Evolutionary conservation across 768 basidiomycete genomes (phyloP), one percentile per base, ranked within the genome.

Genomic region (Peribolospora baueri): DNA sequence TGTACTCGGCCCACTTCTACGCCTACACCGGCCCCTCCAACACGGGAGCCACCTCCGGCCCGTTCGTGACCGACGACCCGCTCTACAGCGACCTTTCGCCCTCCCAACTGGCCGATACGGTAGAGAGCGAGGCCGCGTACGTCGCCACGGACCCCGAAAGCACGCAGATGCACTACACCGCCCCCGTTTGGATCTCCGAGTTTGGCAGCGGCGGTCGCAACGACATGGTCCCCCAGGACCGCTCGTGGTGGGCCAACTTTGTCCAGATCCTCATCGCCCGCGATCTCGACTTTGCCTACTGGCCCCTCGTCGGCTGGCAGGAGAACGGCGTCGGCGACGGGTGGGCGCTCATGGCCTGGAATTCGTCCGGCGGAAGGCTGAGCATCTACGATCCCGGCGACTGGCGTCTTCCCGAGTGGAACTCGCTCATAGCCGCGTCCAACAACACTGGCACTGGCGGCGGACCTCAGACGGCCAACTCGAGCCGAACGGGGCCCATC

Each of bases 1-100:
- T 56, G 6, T 56, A 56, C 46, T 52, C 56, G 25, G 56, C 56
- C 4, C 56, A 56, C 42, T 56, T 56, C 46, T 56, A 56, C 42
- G n/a, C 14, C 13, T 56, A 56, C 36, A 56, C 56, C 5, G 56
- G 56, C n/a, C 51, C 51, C 42, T 46, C 52, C 37, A 51, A 56
- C 40, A 46, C 36, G 13, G 56, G 56, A 36, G 56, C 56, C 11
- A 46, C 40, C 25, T 25, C 25, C 40, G 56, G 56, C 13, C 41
- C 53, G 10, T 51, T 51, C 42, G 56, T 52, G 46, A 56, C 56
- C 5, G 11, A 38, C n/a, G 56, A 56, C 45, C 51, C 56, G 37
- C 51, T 51, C 40, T 56, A 56, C 42, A 42, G 51, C 25, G 56
- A 56, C 51, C 40, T 56, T 6, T 45, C 25, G 10, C n/a, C 37